A percentile compares a stretch with the other conserved stretches of the same genome.
Evolutionary conservation across 345 rosid species (phyloP).

Genomic region (Orychophragmus violaceus): DNA sequence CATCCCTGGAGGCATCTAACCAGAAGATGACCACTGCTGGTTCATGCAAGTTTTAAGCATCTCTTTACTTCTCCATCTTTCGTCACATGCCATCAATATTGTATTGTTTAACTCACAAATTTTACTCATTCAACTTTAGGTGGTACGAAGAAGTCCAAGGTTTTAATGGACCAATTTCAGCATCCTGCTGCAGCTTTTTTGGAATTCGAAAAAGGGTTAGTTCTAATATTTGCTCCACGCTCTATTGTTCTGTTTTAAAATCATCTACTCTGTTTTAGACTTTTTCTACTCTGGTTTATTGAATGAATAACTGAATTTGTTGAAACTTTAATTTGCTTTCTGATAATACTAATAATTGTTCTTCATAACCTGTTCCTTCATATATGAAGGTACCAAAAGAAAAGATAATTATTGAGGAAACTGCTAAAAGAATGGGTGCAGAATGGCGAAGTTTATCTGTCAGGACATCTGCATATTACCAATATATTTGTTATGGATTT

Average conservation of each 20-base stretch:
- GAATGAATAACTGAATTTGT: neutral
- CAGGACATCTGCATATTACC: conserved; percentile 64
- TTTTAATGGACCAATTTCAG: conserved; percentile 89
- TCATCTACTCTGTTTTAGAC: no score
- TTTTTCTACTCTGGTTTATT: no score
- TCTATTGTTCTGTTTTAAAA: neutral
- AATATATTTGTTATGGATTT: neutral
- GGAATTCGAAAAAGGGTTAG: conserved; percentile 72
- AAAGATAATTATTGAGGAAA: conserved; percentile 79
- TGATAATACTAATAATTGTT: neutral
- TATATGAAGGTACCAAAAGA: conserved; percentile 59
- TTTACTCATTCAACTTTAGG: conserved; percentile 37
- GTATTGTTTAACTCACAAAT: neutral
- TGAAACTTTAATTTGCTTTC: neutral
- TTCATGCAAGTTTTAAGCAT: conserved; percentile 57
- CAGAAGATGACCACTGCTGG: conserved; percentile 39
- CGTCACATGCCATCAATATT: neutral
- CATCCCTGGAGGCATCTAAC: conserved; percentile 58
- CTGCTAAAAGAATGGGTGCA: conserved; percentile 81
- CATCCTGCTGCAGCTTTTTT: conserved; percentile 72
- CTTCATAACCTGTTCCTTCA: neutral
- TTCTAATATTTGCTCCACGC: neutral
- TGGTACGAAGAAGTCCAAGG: conserved; percentile 78
- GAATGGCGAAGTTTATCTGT: conserved; percentile 92
- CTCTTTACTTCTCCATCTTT: neutral